Evolutionary conservation across 1,284 basidiomycete genomes (phyloP), one percentile per base, ranked within the genome.

Genomic region (Melampsora larici-populina): DNA sequence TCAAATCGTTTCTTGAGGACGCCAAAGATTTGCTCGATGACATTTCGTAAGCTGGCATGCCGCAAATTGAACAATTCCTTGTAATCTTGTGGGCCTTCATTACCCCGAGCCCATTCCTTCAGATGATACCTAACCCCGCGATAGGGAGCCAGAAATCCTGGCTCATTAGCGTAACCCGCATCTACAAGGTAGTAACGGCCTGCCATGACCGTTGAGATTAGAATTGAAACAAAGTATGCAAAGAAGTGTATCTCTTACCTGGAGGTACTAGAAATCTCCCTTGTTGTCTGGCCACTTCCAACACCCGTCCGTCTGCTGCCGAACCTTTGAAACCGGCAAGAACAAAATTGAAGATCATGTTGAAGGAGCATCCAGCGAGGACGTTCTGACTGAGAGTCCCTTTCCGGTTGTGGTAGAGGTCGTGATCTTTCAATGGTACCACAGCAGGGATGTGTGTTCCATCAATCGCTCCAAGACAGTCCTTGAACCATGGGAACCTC

Each of bases 301-400:
- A 70, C 0, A 79, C 69, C 2, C 79, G 76, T 2, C 33, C 29
- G 40, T 86, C 84, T 24, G 83, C 80, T 21, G 83, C 83, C 80
- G 82, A 84, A 2, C 85, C 84, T 76, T 86, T 84, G 82, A 83
- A 86, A 62, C 84, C 84, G 62, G 79, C 79, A 26, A 84, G 80
- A 60, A 85, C 71, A 79, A 84, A 85, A 48, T 76, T 78, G 70
- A 85, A 85, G 9, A 55, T 65, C 46, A 85, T 70, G 64, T 79
- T 70, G 62, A 84, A 84, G 33, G 63, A 46, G 43, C 81, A 84
- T 11, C 81, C 82, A 49, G 82, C 82, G 17, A 85, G 79, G 4
- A 83, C 70, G 79, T 85, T 85, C n/a, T 80, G 80, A 7, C 81
- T 82, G 17, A 82, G 75, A 3, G 31, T 26, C 11, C 83, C 84